Base-by-base conservation (phyloP, 2,329 filamentous ascomycete species). In the Cladophialophora yegresii region DNA sequence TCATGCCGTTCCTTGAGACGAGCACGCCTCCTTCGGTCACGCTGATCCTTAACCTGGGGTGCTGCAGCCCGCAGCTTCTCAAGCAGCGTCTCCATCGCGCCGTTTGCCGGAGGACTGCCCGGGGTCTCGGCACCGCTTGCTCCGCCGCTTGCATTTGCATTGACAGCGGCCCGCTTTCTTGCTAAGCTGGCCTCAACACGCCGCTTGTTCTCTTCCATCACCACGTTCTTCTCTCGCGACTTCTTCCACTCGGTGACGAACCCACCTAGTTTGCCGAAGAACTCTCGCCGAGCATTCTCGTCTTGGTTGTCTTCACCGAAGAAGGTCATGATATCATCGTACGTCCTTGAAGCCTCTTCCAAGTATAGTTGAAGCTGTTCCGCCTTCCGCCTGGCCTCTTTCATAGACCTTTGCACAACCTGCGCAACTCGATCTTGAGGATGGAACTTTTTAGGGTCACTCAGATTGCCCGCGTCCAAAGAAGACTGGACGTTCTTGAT, bases 171-270 rank as follows among this genome's bases (percentile, higher is more conserved):
- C 23, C 80, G 81, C 80, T 96, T 97, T 72, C 93, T 89, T 77
- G 93, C 93, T 87, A 98, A 91, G 50, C 89, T 95, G 43, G 88
- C 90, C 77, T 98, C 93, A 76, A 96, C 96, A 69, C 91, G 89
- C 70, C 87, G 90, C 71, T 88, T 87, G 61, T 85, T 88, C 73
- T 96, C 93, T 78, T 99, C 95, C 66, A 92, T 77, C 32, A 83
- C 76, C 22, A 93, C 79, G 78, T 98, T 99, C 88, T 98, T 98
- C 71, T 96, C 91, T 71, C 88, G 87, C 33, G 92, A 96, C 85
- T 89, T 93, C 89, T 93, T 96, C 91, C 95, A 99, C 76, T 98
- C 95, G 33, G 83, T 81, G 71, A 99, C 85, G 80, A 99, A 99
- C 61, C 87, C 83, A 22, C 93, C 92, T 72, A 99, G 84, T 81